These are phyloP conservation scores for Ceratocystis colombiana DNA, from an alignment of 2,329 filamentous ascomycete species.

Conservation along the genomic window DNA sequence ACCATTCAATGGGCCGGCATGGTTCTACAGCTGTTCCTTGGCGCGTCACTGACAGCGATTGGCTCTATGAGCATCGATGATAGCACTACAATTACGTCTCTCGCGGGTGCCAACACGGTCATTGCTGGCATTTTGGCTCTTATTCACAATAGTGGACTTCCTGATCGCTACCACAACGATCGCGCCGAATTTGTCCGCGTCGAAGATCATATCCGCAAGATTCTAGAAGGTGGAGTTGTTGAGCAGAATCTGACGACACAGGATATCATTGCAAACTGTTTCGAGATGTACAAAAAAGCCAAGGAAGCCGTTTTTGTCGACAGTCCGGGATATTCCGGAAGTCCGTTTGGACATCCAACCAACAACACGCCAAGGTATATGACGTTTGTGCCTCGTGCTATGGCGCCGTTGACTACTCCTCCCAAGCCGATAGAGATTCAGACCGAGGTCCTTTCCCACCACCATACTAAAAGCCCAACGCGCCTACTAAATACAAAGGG, in stretches of 20 bases:
- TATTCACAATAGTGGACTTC: constrained; percentile 45
- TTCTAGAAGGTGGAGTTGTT: constrained; percentile 41
- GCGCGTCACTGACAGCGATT: constrained; percentile 42
- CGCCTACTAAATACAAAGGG: neutral
- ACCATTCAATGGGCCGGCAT: constrained; percentile 39
- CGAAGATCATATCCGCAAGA: constrained; percentile 42
- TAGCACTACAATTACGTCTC: constrained; percentile 39
- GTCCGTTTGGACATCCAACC: neutral
- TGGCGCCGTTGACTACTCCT: neutral
- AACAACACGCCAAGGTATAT: constrained; percentile 1
- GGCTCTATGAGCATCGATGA: constrained; percentile 36
- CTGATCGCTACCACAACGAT: constrained; percentile 43
- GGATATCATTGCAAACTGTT: constrained; percentile 41
- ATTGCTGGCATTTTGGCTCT: constrained; percentile 43
- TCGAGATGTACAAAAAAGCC: constrained; percentile 38
- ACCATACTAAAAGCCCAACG: neutral
- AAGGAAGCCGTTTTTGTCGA: constrained; percentile 41
- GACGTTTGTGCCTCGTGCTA: neutral
- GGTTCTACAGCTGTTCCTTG: constrained; percentile 41
- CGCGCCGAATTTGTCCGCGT: constrained; percentile 41
- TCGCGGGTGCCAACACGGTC: constrained; percentile 43
- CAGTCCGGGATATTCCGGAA: constrained; percentile 32
- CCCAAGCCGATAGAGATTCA: neutral
- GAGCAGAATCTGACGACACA: constrained; percentile 37
- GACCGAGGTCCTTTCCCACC: neutral